Evolutionary conservation across 768 basidiomycete genomes (phyloP), one percentile per base, ranked within the genome.

Genomic region (Termitomyces sp.): DNA sequence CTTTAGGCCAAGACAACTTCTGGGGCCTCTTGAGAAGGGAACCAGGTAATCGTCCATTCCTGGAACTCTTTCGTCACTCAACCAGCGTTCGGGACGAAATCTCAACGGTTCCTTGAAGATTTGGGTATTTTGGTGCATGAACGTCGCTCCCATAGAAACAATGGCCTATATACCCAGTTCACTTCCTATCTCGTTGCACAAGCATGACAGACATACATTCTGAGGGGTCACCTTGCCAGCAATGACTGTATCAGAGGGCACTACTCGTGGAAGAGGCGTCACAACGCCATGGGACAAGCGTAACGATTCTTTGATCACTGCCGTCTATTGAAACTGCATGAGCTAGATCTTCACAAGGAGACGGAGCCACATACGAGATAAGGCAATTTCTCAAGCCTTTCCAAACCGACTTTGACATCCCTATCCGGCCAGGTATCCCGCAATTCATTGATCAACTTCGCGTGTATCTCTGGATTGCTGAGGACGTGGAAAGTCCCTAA

Each of bases 341-440:
- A 8, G 15, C 5, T 6, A 15, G 12, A 29, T 29, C 38, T 40
- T 29, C 14, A 40, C 37, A 40, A 40, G 4, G 8, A 29, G 8
- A 17, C 7, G 12, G 14, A 25, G 12, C 34, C n/a, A 36, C 51
- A 25, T 36, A 37, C 51, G 17, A 52, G 51, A 52, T 52, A 52
- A 52, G 51, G 36, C 4, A 52, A 37, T 1, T 37, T 49, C 31
- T 52, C 51, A 4, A 52, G 36, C 36, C 34, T 37, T 37, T 52
- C 51, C 12, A 36, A 52, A 11, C 51, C 34, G 5, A 52, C 51
- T 36, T 37, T 59, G n/a, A 56, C 36, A 7, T 77, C 71, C 29
- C 69, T 68, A 17, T 79, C 76, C 4, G 81, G 77, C 79, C 81
- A 82, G 2, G 73, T 78, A 11, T 69, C 70, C 29, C 68, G 60